Percentiles rank a stretch among this genome's conserved stretches.
Evolutionary conservation across 352 stramenopile species (phyloP).

Genomic region (Aphanomyces euteiches): DNA sequence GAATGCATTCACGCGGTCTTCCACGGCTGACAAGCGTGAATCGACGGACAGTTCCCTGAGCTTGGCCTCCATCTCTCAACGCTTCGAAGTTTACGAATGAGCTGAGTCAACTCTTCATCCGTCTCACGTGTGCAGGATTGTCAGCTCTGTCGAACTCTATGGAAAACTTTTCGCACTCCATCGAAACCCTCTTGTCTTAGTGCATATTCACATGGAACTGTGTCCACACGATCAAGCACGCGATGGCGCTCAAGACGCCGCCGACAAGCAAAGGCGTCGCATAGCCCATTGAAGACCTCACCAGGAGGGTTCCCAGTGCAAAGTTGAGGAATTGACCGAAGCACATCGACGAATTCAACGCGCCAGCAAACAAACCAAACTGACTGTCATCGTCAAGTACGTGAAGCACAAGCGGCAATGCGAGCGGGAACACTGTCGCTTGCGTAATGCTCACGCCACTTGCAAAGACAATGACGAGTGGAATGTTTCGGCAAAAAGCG

Average conservation of each 20-base stretch:
- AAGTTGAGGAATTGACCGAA: constrained; percentile 75
- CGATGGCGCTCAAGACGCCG: constrained; percentile 57
- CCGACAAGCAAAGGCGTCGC: constrained; percentile 64
- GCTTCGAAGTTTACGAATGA: too few species aligned
- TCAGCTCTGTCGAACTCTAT: too few species aligned
- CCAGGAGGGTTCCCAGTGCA: constrained; percentile 47
- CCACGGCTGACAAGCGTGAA: constrained; percentile 3
- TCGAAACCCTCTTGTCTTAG: not conserved
- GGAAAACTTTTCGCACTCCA: too few species aligned
- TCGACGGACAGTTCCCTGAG: constrained; percentile 6
- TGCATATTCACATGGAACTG: constrained; percentile 40
- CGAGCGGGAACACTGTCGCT: constrained; percentile 14
- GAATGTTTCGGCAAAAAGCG: constrained; percentile 46
- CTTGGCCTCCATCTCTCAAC: not conserved
- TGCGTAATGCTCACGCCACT: constrained; percentile 48
- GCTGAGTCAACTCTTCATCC: too few species aligned
- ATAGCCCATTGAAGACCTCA: constrained; percentile 63
- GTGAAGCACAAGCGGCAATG: constrained; percentile 22
- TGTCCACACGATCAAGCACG: constrained; percentile 52
- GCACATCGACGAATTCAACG: constrained; percentile 75
- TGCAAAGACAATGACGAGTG: constrained; percentile 48
- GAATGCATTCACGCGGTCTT: constrained; percentile 49
- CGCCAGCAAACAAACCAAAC: constrained; percentile 70
- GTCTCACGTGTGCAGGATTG: too few species aligned
- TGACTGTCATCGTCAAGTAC: constrained; percentile 34